Evolutionary conservation across 208 protist species (phyloP), one percentile per base, ranked within the genome.

Genomic region (Acanthamoeba castellanii): DNA sequence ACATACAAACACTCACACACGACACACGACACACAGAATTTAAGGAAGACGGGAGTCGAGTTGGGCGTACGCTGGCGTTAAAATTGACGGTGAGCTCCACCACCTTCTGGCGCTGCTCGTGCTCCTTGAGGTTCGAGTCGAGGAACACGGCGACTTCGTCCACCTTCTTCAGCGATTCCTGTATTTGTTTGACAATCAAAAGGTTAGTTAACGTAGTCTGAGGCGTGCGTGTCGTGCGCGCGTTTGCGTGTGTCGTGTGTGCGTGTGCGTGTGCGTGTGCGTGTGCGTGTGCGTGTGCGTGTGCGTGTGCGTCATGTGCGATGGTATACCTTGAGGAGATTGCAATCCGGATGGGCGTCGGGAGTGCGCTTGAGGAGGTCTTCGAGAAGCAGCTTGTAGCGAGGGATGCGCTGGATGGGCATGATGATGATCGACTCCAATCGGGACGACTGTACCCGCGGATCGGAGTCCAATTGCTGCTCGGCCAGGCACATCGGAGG

Each of bases 321-420:
- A 34, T 18, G 30, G n/a, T 27, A 22, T 52, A 34, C 72, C 72
- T 82, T 82, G 72, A 82, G 72, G 7, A 82, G 37, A 7, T 11
- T 42, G 37, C 72, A 37, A n/a, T 88, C 81, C 81, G 52, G 50
- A 22, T 88, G 81, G 11, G 45, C 18, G n/a, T 88, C 52, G 37
- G 81, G 81, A 42, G 81, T 88, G 81, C 52, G 81, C 81, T 88
- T 64, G 27, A 88, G 81, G 30, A 88, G 81, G 50, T 88, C 81
- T 16, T 78, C 87, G 61, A 92, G 87, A 20, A 78, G 87, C 20
- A 78, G 87, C 37, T 64, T 57, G 45, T 92, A 92, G 42, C 87
- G 55, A 4, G 87, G 87, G n/a, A 92, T 92, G 64, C 87, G 87
- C 42, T 89, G 72, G 72, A 95, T 91, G 42, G 88, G 88, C 68